Percentiles rank a stretch among this genome's conserved stretches.
Evolutionary conservation across 2,329 filamentous ascomycete genomes (phyloP).

Genomic region (Penicillium sp.): DNA sequence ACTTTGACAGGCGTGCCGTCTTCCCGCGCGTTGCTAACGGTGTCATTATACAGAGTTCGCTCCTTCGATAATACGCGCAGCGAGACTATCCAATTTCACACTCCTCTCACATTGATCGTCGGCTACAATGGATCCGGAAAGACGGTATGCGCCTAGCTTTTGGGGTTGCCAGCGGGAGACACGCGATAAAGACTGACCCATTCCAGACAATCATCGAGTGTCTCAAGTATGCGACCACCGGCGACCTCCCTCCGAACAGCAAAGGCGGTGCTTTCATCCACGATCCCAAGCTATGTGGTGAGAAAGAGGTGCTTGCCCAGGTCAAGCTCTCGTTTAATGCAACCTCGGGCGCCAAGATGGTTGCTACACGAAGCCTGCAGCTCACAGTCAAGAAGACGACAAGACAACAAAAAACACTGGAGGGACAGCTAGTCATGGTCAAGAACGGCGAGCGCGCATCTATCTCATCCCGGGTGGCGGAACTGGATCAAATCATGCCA

Average conservation of each 20-base stretch:
- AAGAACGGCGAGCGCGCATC: constrained; percentile 78
- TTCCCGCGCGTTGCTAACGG: constrained; percentile 5
- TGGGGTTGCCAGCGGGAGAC: background rate
- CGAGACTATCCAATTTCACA: constrained; percentile 84
- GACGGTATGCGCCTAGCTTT: constrained; percentile 59
- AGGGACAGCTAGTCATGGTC: constrained; percentile 73
- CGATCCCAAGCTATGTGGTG: constrained; percentile 83
- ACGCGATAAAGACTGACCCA: constrained; percentile 11
- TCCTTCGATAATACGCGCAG: constrained; percentile 77
- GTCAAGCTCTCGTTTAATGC: constrained; percentile 86
- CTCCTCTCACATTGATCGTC: constrained; percentile 92
- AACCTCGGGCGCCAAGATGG: constrained; percentile 75
- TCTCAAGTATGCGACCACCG: constrained; percentile 96
- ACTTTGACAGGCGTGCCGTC: background rate
- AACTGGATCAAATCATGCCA: constrained; percentile 82
- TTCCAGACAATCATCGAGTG: constrained; percentile 89
- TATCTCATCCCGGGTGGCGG: constrained; percentile 76
- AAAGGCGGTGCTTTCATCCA: constrained; percentile 91
- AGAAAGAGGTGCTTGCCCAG: constrained; percentile 86
- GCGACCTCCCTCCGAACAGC: constrained; percentile 88
- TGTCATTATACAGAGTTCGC: constrained; percentile 58
- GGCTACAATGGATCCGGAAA: constrained; percentile 97
- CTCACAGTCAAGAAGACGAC: constrained; percentile 82
- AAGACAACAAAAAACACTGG: constrained; percentile 78
- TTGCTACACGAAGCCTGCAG: constrained; percentile 80